Base-by-base conservation (phyloP, 768 basidiomycete genomes). In the Termitomyces sp. region DNA sequence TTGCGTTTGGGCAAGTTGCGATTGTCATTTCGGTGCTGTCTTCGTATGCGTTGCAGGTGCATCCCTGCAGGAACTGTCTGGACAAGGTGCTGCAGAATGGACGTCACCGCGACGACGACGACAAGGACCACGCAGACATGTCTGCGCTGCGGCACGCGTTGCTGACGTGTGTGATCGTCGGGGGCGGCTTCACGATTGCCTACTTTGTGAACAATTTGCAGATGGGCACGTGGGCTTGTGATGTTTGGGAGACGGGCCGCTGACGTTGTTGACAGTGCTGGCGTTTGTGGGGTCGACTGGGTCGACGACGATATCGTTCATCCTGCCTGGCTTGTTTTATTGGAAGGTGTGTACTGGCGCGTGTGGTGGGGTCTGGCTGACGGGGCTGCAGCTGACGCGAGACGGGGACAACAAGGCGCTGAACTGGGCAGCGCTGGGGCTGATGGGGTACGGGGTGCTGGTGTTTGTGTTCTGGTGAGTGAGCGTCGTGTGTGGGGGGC, bases 221-320 rank as follows among this genome's bases (percentile, higher is more conserved):
- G 65, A 71, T 92, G 70, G 90, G 92, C 88, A 65, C 63, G 85
- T 71, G 10, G 16, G 31, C 63, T 41, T 41, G 13, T 26, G 41
- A n/a, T 44, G 41, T 16, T 46, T 22, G 16, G 26, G 7, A 24
- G 22, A 10, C 22, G 13, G 29, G 22, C 22, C 51, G 49, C 56
- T 62, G 55, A 60, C 55, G 37, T 12, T 37, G 36, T 49, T 36
- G 39, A 26, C 66, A 92, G 96, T 98, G 14, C 79, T 98, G 34
- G 92, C 94, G 4, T 97, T 99, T 68, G 96, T 99, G 37, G 97
- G 97, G 1, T 88, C 94, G 24, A 98, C 94, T 1, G 97, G 97
- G 13, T 96, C 93, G 14, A 97, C 95, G 26, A 96, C 94, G 20
- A 93, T 98, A 58, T 94, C 92, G 1, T 98, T 98, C 74, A 97